These are phyloP conservation scores for Arthrobotrys sphaeroides DNA, from an alignment of 2,329 filamentous ascomycete species.

Conservation along the genomic window DNA sequence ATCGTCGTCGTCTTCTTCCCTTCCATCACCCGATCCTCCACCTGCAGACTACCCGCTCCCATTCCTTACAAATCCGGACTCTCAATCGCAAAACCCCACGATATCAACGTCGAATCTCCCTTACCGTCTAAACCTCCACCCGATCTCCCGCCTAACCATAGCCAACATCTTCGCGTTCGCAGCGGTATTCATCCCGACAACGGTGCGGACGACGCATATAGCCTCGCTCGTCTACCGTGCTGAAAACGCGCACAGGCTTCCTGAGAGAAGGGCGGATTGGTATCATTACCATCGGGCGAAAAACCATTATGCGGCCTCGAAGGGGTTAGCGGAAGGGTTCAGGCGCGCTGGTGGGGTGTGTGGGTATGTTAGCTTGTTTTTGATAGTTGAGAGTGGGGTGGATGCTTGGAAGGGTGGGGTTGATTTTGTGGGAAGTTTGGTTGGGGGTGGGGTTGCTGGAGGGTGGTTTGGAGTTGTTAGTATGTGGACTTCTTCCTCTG, in stretches of 20 bases:
- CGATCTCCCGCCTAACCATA: slow-evolving; percentile 72
- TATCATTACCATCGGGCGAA: slow-evolving; percentile 99
- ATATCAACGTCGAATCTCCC: slow-evolving; percentile 20
- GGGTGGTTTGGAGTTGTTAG: slow-evolving; percentile 88
- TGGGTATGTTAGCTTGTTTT: slow-evolving; percentile 44
- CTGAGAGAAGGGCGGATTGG: slow-evolving; percentile 84
- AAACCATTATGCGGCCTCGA: slow-evolving; percentile 85
- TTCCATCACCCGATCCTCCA: slow-evolving; percentile 1
- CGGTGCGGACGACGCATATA: slow-evolving; percentile 75
- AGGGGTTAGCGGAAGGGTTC: slow-evolving; percentile 79
- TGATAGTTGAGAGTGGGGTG: slow-evolving; percentile 20
- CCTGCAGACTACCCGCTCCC: slow-evolving; percentile 33
- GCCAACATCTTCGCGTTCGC: slow-evolving; percentile 72
- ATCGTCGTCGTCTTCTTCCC: neutral
- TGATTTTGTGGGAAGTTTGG: slow-evolving; percentile 80
- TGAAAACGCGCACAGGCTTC: slow-evolving; percentile 94
- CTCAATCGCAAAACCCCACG: slow-evolving; percentile 45
- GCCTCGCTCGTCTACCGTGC: slow-evolving; percentile 87
- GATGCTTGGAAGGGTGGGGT: slow-evolving; percentile 68
- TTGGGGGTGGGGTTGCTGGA: slow-evolving; percentile 78
- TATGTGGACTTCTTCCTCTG: slow-evolving; percentile 60
- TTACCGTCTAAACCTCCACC: slow-evolving; percentile 69
- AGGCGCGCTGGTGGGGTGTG: slow-evolving; percentile 64
- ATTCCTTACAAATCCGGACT: slow-evolving; percentile 41
- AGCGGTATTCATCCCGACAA: slow-evolving; percentile 76